phyloP scores from a whole-genome alignment of 305 asterid genomes.

The Fraxinus latifolia region DNA sequence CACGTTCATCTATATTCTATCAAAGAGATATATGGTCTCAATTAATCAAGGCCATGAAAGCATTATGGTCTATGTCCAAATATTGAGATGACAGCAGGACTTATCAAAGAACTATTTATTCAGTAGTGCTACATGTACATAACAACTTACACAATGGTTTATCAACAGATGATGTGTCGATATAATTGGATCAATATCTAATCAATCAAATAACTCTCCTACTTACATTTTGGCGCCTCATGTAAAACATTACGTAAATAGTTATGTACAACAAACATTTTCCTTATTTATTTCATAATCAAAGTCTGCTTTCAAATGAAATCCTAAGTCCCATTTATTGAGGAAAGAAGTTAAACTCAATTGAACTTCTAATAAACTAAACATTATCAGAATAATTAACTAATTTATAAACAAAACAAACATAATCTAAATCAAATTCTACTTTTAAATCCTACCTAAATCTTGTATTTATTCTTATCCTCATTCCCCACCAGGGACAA shows the following conservation, averaged over 20 bases:
- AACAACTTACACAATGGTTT: background rate
- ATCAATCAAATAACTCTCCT: background rate
- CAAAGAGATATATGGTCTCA: background rate
- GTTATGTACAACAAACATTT: background rate
- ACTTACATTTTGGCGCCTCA: background rate
- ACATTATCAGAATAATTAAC: background rate
- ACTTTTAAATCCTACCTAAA: background rate
- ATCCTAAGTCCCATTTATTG: background rate
- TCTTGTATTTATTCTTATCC: background rate
- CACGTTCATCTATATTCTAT: background rate
- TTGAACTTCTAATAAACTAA: background rate
- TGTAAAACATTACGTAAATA: background rate
- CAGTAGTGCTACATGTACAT: background rate
- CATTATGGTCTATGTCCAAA: background rate
- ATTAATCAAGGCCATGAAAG: background rate
- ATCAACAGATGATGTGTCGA: background rate
- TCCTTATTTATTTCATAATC: background rate
- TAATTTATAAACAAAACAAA: background rate
- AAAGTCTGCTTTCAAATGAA: background rate
- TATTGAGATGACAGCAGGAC: background rate
- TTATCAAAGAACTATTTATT: too few relatives aligned
- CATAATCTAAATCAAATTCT: background rate
- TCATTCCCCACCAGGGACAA: background rate
- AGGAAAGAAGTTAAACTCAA: background rate
- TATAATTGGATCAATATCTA: background rate